Conservation (phyloP, 2,329 filamentous ascomycete genomes). For the Stachybotrys chartarum region DNA sequence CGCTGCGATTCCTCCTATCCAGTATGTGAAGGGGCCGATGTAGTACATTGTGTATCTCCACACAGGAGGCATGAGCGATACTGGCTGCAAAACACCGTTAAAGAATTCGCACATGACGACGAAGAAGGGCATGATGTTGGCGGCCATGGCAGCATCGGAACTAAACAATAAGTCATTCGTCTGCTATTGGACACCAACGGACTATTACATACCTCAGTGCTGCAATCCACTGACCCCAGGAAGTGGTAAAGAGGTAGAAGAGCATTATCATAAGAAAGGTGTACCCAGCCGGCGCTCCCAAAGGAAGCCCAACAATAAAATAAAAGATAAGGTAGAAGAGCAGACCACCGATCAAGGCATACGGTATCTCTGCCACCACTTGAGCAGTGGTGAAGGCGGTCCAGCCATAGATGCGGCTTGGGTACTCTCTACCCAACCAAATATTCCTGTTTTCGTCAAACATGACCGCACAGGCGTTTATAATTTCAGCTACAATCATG, state of each 20-base stretch:
- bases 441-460: constrained; percentile 69
- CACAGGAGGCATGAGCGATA: constrained; percentile 48
- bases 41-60: constrained; percentile 33
- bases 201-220: constrained; percentile 67
- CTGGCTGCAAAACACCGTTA: constrained; percentile 43
- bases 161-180: constrained; percentile 69
- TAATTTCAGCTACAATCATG: constrained; percentile 66
- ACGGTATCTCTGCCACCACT: constrained; percentile 65
- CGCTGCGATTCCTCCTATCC: constrained; percentile 55
- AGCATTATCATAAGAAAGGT: constrained; percentile 68
- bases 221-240: constrained; percentile 3
- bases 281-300: constrained; percentile 58
- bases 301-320: constrained; percentile 61
- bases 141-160: constrained; percentile 19
- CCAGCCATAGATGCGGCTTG: constrained; percentile 70
- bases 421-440: constrained; percentile 71
- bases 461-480: constrained; percentile 68
- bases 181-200: constrained; percentile 15
- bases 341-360: constrained; percentile 53
- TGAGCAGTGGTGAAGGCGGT: constrained; percentile 65
- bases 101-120: constrained; percentile 66
- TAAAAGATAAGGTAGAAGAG: constrained; percentile 70
- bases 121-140: constrained; percentile 41
- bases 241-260: constrained; percentile 62
- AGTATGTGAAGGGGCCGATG: constrained; percentile 2